Base-by-base conservation (phyloP, 1,139 yeast species). In the Blastobotrys buckinghamii region DNA sequence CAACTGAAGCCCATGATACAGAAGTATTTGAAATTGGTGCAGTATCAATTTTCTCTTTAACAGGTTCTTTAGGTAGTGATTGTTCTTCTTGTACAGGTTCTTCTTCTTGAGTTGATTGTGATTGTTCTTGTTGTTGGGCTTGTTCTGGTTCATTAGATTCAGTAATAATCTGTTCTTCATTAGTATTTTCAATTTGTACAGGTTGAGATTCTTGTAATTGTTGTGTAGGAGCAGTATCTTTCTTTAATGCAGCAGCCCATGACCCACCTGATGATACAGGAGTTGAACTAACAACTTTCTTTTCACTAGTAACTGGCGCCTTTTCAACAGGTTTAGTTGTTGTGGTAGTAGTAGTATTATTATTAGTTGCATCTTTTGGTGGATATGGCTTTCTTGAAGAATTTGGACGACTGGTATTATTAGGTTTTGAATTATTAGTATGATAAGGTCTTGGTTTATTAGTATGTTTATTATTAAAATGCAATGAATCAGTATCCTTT, bases 1-100 rank as follows among this genome's bases (percentile, higher is more conserved):
- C 73, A 49, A 69, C 60, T 8, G 73, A 71, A 19, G 74, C 73
- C 74, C 74, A 69, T 16, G 73, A 65, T 58, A 61, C 45, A 46
- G 55, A 19, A 13, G 48, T 41, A 27, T 45, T 41, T 13, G 48
- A 35, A 20, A 39, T 39, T 24, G 59, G 52, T 17, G 60, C 56
- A n/a, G 61, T 37, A 22, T 57, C 51, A n/a, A 53, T 49, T 10
- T 49, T 42, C 15, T 52, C 36, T 36, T 47, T 44, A 17, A 26
- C 48, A 9, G 45, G 22, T 22, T 22, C 24, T 22, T 22, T 22
- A 5, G 24, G 24, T 22, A n/a, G n/a, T n/a, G n/a, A n/a, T 20
- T 32, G 33, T 44, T 47, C 38, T 17, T 22, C 26, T 19, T 34
- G 38, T 29, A 33, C 37, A 15, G 45, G 35, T 29, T 27, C 12